These are phyloP conservation scores for Colletotrichum melonis DNA, from an alignment of 2,329 filamentous ascomycete species.

Conservation along the genomic window DNA sequence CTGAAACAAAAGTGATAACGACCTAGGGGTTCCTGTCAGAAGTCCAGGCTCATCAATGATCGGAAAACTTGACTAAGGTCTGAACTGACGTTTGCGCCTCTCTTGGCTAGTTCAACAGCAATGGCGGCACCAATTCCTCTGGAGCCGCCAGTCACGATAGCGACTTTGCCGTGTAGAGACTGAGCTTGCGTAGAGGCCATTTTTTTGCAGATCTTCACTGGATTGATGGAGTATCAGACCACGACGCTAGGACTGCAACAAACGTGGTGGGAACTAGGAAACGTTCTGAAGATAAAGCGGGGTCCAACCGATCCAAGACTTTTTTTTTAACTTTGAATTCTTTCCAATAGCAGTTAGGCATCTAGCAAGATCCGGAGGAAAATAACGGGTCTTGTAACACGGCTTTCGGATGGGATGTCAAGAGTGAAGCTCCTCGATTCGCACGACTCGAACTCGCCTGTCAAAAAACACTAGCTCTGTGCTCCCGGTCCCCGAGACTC, in stretches of 20 bases:
- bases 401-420: background rate
- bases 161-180: constrained; percentile 43
- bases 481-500: background rate
- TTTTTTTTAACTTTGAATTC: background rate
- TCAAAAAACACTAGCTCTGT: background rate
- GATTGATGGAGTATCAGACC: background rate
- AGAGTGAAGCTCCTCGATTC: background rate
- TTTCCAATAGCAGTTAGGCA: background rate
- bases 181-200: background rate
- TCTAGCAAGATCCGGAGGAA: background rate
- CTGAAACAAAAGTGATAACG: background rate
- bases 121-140: constrained; percentile 70
- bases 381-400: background rate
- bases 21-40: background rate
- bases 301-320: background rate
- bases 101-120: constrained; percentile 65
- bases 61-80: background rate
- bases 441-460: background rate
- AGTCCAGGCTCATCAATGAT: background rate
- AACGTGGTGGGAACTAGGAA: background rate
- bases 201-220: background rate
- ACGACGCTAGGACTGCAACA: background rate
- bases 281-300: background rate
- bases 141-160: constrained; percentile 47
- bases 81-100: constrained; percentile 53